Evolutionary conservation across 768 basidiomycete species (phyloP).

Genomic region (Agaricus bisporus): DNA sequence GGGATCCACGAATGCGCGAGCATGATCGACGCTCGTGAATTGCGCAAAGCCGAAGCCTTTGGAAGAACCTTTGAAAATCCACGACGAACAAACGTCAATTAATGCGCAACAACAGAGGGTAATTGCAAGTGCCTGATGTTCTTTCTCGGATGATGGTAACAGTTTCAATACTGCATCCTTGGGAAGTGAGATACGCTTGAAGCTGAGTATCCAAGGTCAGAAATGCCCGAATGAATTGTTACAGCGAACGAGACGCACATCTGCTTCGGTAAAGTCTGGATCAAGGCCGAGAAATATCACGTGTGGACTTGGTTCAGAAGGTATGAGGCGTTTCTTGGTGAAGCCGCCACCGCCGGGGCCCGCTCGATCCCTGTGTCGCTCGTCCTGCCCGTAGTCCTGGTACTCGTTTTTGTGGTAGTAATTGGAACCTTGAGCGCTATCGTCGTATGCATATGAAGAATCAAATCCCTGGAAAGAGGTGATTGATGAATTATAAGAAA

Average conservation of each 20-base stretch:
- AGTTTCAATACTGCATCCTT: constrained; percentile 74
- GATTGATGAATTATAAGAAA: constrained; percentile 18
- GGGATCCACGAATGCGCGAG: constrained; percentile 86
- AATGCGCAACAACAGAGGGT: constrained; percentile 59
- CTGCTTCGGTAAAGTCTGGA: constrained; percentile 86
- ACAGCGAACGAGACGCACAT: constrained; percentile 53
- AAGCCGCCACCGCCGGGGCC: constrained; percentile 29
- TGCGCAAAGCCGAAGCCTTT: constrained; percentile 98
- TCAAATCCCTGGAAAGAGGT: constrained; percentile 33
- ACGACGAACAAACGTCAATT: constrained; percentile 67
- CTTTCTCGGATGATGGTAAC: constrained; percentile 96
- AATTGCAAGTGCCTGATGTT: constrained; percentile 92
- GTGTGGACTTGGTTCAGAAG: constrained; percentile 85
- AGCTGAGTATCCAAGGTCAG: constrained; percentile 42
- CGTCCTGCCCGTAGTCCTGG: constrained; percentile 45
- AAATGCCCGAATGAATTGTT: constrained; percentile 20
- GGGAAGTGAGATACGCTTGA: constrained; percentile 66
- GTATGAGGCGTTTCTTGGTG: constrained; percentile 70
- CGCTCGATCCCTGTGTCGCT: constrained; percentile 35
- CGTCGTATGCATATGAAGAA: constrained; percentile 11
- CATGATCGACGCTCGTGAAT: constrained; percentile 81
- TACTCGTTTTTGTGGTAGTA: constrained; percentile 29
- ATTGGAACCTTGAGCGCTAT: constrained; percentile 14
- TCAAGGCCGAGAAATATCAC: constrained; percentile 95
- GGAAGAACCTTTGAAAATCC: constrained; percentile 78